Evolutionary conservation across 208 protist species (phyloP).

Genomic region (Leishmania arabica): DNA sequence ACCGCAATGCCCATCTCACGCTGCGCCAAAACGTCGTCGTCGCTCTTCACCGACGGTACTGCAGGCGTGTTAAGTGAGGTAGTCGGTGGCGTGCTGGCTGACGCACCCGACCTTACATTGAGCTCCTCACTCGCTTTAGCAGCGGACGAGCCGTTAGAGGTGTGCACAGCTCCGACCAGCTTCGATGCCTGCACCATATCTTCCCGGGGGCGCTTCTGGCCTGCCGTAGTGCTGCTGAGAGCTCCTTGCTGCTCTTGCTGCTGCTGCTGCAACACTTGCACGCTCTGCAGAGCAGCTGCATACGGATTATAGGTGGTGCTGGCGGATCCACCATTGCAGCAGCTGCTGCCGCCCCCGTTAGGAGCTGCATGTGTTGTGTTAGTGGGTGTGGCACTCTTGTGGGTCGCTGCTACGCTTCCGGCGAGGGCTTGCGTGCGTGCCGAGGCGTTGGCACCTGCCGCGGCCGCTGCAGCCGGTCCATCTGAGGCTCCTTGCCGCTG

Average conservation of each 20-base stretch:
- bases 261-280: slow-evolving; percentile 5
- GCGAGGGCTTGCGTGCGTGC: background rate
- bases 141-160: slow-evolving; percentile 1
- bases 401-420: background rate
- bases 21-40: slow-evolving; percentile 12
- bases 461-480: background rate
- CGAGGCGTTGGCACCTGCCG: background rate
- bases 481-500: background rate
- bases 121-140: background rate
- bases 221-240: background rate
- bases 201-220: slow-evolving; percentile 21
- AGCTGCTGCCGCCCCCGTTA: background rate
- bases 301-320: slow-evolving; percentile 22
- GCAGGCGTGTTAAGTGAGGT: background rate
- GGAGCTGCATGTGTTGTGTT: background rate
- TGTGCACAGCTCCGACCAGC: background rate
- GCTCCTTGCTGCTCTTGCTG: slow-evolving; percentile 10
- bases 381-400: background rate
- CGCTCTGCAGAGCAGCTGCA: slow-evolving; percentile 11
- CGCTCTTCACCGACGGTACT: slow-evolving; percentile 1
- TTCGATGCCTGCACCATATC: slow-evolving; percentile 5
- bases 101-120: background rate
- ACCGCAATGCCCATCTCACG: slow-evolving; percentile 15
- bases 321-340: background rate
- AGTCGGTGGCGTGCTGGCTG: background rate